These are phyloP conservation scores for Puccinia triticina DNA, from an alignment of 1,284 basidiomycete species.

Conservation along the genomic window DNA sequence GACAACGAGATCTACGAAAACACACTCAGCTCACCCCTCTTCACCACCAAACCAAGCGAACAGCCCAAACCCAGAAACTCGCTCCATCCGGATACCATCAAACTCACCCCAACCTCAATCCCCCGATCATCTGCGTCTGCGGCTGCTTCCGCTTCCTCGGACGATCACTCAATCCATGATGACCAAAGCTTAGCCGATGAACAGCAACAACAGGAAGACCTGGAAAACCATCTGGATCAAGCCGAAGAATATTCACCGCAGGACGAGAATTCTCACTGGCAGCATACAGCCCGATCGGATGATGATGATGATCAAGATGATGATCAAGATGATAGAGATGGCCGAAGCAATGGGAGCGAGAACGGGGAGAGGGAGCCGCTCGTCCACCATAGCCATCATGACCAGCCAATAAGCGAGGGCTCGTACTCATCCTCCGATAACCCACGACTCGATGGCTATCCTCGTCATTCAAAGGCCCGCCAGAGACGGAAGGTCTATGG, in stretches of 20 bases:
- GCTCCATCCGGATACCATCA: background rate
- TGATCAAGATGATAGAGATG: background rate
- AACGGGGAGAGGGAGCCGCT: conserved; percentile 7
- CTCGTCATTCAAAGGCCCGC: conserved; percentile 3
- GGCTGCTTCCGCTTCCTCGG: background rate
- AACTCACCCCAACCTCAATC: background rate
- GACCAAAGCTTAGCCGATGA: background rate
- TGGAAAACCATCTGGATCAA: conserved; percentile 15
- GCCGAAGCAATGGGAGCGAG: background rate
- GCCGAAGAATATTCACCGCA: conserved; percentile 12
- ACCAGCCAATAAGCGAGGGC: background rate
- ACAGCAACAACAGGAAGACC: conserved; percentile 7
- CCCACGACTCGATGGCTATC: background rate
- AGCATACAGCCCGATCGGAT: background rate
- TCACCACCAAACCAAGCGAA: background rate
- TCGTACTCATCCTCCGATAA: background rate
- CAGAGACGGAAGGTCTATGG: conserved; percentile 49
- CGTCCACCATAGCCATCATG: background rate
- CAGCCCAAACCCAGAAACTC: background rate
- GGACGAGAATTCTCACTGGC: background rate
- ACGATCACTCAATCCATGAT: conserved; percentile 14
- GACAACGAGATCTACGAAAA: conserved; percentile 20
- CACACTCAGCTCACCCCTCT: conserved; percentile 21
- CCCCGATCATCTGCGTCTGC: background rate
- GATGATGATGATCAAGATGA: conserved; percentile 2